phyloP scores from a whole-genome alignment of 2,329 filamentous ascomycete species.

The Sphaerulina musiva region DNA sequence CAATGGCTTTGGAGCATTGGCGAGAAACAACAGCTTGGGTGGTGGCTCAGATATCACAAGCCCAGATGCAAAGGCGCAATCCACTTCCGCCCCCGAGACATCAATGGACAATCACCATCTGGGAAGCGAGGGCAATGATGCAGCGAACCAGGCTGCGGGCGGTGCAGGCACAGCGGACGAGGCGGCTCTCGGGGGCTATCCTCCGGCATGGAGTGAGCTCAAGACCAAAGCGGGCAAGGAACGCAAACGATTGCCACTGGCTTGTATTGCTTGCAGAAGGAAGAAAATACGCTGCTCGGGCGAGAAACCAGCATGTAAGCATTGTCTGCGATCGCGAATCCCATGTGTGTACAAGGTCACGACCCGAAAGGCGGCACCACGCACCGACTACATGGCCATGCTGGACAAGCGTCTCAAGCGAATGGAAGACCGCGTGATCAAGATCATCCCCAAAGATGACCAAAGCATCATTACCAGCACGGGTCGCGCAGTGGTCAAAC shows the following conservation, averaged over 20 bases:
- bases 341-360: constrained; percentile 98
- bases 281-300: constrained; percentile 98
- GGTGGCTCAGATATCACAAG: constrained; percentile 29
- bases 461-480: constrained; percentile 61
- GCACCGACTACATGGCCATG: constrained; percentile 99
- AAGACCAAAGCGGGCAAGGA: constrained; percentile 78
- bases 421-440: constrained; percentile 97
- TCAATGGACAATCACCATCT: constrained; percentile 6
- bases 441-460: constrained; percentile 83
- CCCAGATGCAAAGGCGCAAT: constrained; percentile 16
- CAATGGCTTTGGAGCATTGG: constrained; percentile 20
- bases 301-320: constrained; percentile 95
- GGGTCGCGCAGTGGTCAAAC: constrained; percentile 77
- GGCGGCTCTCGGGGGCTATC: constrained; percentile 3
- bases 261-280: constrained; percentile 88
- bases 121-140: constrained; percentile 12
- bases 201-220: constrained; percentile 47
- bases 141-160: constrained; percentile 6
- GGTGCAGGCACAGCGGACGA: constrained; percentile 15
- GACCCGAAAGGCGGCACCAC: constrained; percentile 82
- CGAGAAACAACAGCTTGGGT: constrained; percentile 24
- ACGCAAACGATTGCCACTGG: constrained; percentile 81
- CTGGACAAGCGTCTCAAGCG: constrained; percentile 89
- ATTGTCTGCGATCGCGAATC: constrained; percentile 84
- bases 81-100: background rate